Percentiles rank a stretch among this genome's conserved stretches.
Conservation (phyloP, 78 protist genomes). For the Tieghemostelium lacteum region DNA sequence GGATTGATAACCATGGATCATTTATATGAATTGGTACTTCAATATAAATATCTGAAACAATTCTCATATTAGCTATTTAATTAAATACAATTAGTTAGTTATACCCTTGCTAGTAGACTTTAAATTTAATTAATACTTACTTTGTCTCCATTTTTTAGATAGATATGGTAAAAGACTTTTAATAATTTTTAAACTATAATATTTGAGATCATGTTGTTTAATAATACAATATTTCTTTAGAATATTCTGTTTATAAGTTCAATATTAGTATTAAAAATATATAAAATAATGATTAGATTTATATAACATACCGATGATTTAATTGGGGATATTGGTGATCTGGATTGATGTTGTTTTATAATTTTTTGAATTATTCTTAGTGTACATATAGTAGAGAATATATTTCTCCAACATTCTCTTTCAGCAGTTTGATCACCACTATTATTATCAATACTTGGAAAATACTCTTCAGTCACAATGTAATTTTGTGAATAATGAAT, state of each 20-base stretch:
- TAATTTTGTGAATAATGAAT: conserved; percentile 33
- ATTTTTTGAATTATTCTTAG: conserved; percentile 60
- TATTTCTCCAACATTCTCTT: conserved; percentile 46
- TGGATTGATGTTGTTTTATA: conserved; percentile 47
- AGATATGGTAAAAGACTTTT: conserved; percentile 47
- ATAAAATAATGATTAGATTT: neutral
- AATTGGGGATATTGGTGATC: conserved; percentile 26
- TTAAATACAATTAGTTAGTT: no score
- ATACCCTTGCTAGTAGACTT: neutral
- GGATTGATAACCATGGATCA: conserved; percentile 55
- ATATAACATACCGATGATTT: conserved; percentile 55
- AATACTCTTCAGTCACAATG: conserved; percentile 21
- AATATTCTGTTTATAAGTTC: conserved; percentile 21
- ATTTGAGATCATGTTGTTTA: conserved; percentile 28
- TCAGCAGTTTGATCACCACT: neutral
- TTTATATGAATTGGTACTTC: conserved; percentile 71
- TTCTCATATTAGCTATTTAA: conserved; percentile 35
- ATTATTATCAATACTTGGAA: neutral
- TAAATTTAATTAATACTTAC: neutral
- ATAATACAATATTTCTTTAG: conserved; percentile 35
- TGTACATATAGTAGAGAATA: conserved; percentile 23
- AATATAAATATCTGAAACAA: conserved; percentile 61
- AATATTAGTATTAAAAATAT: neutral
- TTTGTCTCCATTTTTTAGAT: conserved; percentile 66
- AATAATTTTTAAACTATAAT: conserved; percentile 59